phyloP scores from a whole-genome alignment of 1,284 basidiomycete genomes.

The Cutaneotrichosporon spelunceum region DNA sequence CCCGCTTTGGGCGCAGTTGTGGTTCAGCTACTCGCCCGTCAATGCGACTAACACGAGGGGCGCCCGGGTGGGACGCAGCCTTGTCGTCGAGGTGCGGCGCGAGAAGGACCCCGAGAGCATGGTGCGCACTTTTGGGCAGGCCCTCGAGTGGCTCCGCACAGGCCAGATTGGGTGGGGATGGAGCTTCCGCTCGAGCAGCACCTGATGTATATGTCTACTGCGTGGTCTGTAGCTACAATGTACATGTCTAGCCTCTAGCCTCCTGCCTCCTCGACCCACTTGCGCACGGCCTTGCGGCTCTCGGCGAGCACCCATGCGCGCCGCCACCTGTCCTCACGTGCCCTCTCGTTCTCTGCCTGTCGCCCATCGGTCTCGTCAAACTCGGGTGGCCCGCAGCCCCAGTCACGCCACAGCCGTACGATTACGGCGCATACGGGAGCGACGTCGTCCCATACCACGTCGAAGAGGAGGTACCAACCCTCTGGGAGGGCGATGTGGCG shows the following conservation, averaged over 20 bases:
- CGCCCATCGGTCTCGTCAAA: constrained; percentile 51
- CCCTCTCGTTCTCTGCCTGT: constrained; percentile 15
- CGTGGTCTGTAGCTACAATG: not conserved
- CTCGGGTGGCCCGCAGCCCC: constrained; percentile 33
- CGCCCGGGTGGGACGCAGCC: constrained; percentile 19
- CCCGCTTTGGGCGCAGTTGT: constrained; percentile 38
- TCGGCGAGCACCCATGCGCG: constrained; percentile 58
- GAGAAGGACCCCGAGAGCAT: constrained; percentile 29
- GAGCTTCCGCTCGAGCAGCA: constrained; percentile 6
- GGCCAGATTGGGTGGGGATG: constrained; percentile 37
- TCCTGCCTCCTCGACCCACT: constrained; percentile 55
- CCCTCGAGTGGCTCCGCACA: constrained; percentile 33
- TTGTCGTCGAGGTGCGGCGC: constrained; percentile 39
- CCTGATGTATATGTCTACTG: not conserved
- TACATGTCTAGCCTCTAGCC: constrained; percentile 34
- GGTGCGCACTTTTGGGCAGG: constrained; percentile 29
- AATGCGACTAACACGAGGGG: not conserved
- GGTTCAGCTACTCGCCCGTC: constrained; percentile 26
- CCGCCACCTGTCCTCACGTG: constrained; percentile 57
- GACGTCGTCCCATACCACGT: constrained; percentile 77
- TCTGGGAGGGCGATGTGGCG: constrained; percentile 69
- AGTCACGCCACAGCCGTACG: constrained; percentile 62
- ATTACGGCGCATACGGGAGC: constrained; percentile 74
- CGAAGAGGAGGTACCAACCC: constrained; percentile 85
- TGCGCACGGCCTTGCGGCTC: constrained; percentile 41